Base-by-base conservation (phyloP, 805 yeast genomes). In the Yamadazyma endophytica region DNA sequence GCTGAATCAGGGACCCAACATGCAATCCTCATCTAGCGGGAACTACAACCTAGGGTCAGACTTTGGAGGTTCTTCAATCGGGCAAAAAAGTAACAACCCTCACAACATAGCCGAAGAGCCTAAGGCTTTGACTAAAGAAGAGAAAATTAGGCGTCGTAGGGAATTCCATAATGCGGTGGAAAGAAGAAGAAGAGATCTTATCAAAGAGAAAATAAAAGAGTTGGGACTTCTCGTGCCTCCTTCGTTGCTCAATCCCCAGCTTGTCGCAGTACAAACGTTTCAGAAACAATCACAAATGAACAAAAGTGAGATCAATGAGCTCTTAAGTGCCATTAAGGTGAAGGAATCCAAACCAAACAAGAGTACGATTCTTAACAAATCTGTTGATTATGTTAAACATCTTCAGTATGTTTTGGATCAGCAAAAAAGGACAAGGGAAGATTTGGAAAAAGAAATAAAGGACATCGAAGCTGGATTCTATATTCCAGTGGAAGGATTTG, bases 161-260 rank as follows among this genome's bases (percentile, higher is more conserved):
- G 96, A 88, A 51, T 80, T 87, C 40, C 97, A 89, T 56, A 89
- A 89, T 52, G 96, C 95, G 1, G 97, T 89, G 4, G 97, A 89
- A 56, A 72, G 96, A 47, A 70, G 96, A 45, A 73, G 97, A 50
- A 70, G 97, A 40, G 97, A 90, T 54, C 68, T 86, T 45, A 89
- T 89, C 49, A 88, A 89, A 53, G 94, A 84, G 49, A 78, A 85
- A 47, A 88, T 89, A 40, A 82, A 82, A 51, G 95, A 86, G 46
- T 64, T 89, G 47, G 90, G 95, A 1, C 58, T 73, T 15, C 65
- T 89, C 29, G 83, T 89, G 1, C 97, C 97, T 1, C 90, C 87
- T 1, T 68, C 82, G 3, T 53, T 84, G 38, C 55, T 83, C 15
- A 68, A 72, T 33, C 71, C 72, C 2, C 69, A 58, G 32, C 46